phyloP scores from a whole-genome alignment of 2,329 filamentous ascomycete genomes.

The Helminthosporium solani region DNA sequence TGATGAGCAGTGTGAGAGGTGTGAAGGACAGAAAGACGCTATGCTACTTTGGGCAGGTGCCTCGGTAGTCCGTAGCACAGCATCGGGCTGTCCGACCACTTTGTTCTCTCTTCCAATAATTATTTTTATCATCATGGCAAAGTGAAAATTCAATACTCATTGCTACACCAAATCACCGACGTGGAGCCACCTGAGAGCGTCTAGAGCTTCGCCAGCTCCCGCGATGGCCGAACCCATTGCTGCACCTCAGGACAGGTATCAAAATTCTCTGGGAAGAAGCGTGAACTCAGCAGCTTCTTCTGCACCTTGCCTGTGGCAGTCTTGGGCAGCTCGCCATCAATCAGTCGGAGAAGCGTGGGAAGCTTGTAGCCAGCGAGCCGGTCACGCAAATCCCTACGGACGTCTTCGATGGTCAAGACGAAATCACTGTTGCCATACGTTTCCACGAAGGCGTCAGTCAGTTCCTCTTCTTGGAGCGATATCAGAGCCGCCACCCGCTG shows the following conservation, averaged over 20 bases:
- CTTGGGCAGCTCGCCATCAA: slow-evolving; percentile 51
- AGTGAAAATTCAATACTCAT: too few species aligned
- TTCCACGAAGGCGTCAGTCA: slow-evolving; percentile 22
- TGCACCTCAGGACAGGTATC: slow-evolving; percentile 29
- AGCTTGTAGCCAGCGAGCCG: slow-evolving; percentile 52
- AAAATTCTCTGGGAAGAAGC: slow-evolving; percentile 39
- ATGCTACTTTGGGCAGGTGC: too few species aligned
- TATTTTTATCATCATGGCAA: too few species aligned
- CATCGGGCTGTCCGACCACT: too few species aligned
- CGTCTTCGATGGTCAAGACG: slow-evolving; percentile 42
- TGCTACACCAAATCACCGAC: too few species aligned
- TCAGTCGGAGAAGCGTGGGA: slow-evolving; percentile 49
- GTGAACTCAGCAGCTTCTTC: slow-evolving; percentile 49
- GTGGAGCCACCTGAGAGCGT: too few species aligned
- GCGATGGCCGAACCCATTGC: slow-evolving; percentile 21
- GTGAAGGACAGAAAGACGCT: too few species aligned
- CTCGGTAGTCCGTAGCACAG: too few species aligned
- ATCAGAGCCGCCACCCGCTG: slow-evolving; percentile 58
- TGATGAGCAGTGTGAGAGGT: too few species aligned
- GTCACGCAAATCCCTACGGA: slow-evolving; percentile 48
- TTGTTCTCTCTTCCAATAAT: too few species aligned
- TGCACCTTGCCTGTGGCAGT: slow-evolving; percentile 53
- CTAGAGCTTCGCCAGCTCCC: slow-evolving; percentile 26
- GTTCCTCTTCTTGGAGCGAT: slow-evolving; percentile 40
- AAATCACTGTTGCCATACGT: slow-evolving; percentile 16